Base-by-base conservation (phyloP, 192 early-diverging fungal genomes). In the Mortierella alpina region DNA sequence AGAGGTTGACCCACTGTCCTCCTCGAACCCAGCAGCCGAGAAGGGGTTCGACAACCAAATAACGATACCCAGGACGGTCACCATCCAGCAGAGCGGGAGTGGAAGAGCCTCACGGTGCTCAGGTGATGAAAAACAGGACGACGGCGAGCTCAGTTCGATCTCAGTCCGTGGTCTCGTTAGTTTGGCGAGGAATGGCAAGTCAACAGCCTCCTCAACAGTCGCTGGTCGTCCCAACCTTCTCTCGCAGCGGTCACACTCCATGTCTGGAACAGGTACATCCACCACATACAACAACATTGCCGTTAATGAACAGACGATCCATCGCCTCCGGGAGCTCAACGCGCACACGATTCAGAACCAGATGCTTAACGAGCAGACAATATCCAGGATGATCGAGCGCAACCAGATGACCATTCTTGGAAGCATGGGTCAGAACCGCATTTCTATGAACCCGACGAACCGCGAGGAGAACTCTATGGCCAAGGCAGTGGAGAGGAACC, bases 321-420 rank as follows among this genome's bases (percentile, higher is more conserved):
- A 75, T 55, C 85, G 86, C 42, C 81, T 90, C 17, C 85, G 86
- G 42, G 86, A 89, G 39, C 39, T 83, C 55, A 91, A 91, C 63
- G 68, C 83, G 8, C 82, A 86, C 46, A 86, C 86, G 15, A 82
- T 88, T 23, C 90, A 92, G 66, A 87, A 84, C 50, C 59, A 84
- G 6, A 86, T 87, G 64, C 58, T 92, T 53, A 93, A 90, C 63
- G 92, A 93, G 69, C 86, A 86, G 18, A 92, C 92, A 2, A 92
- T 93, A 31, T 90, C 92, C 13, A 88, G 89, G 65, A 86, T 91
- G 70, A 93, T 93, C 76, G 92, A 93, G 70, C 83, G 88, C 23
- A 87, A 89, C 58, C 90, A 92, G 54, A 66, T 87, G 63, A 86
- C 87, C 2, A 83, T 93, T 39, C 70, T 93, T 17, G 86, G 83